Evolutionary conservation across 2,329 filamentous ascomycete species (phyloP), one percentile per base, ranked within the genome.

Genomic region (Neofusicoccum sp.): DNA sequence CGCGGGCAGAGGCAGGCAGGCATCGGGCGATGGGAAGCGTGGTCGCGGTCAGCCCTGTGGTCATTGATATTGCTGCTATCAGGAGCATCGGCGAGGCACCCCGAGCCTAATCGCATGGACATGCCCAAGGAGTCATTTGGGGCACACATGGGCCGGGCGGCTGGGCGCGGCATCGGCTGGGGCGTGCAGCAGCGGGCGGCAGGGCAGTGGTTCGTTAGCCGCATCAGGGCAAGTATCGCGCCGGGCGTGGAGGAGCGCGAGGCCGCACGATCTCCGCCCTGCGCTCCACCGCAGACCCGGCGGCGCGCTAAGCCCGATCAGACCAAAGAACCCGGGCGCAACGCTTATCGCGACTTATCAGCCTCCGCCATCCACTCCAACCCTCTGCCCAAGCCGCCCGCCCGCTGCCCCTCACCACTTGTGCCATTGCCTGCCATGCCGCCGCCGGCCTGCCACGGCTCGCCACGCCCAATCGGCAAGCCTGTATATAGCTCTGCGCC

Each of bases 291-390:
- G 51, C 51, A 33, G 36, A 12, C 51, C n/a, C n/a, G 28, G 51
- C 51, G 38, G 14, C 26, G 51, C 51, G 51, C 51, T 56, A 56
- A n/a, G 4, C 51, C 51, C 26, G n/a, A 56, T 56, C n/a, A 30
- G 36, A 31, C 51, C 7, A 43, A 43, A 43, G 33, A 43, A 56
- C 51, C 51, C 51, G 36, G 51, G 34, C 14, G n/a, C 49, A 54
- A 54, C 49, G 49, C 49, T 54, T 54, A 54, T 54, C 49, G 49
- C 36, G 34, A 41, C 49, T 34, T 56, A 56, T 56, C 51, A 41
- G 36, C 51, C 51, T 34, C 28, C 31, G 26, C 49, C 49, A 40
- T 54, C 36, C 33, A 28, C n/a, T 34, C 33, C 48, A 51, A 36
- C 48, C 30, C 33, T 36, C 47, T 7, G 3, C 6, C 16, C 34